Evolutionary conservation across 805 yeast genomes (phyloP).

Genomic region (Komagataella mondaviorum): DNA sequence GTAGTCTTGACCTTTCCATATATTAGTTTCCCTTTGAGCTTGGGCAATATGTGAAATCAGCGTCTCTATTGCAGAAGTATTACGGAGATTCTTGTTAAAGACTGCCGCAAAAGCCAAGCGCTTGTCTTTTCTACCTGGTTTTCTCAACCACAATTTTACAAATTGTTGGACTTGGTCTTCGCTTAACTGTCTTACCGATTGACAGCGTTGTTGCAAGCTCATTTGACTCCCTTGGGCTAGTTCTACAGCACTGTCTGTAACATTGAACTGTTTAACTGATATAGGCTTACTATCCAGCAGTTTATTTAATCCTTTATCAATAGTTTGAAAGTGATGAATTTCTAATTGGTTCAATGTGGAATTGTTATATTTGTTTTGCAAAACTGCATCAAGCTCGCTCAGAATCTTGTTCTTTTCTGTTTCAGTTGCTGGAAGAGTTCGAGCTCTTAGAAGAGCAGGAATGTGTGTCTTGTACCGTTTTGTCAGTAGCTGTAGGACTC

Average conservation of each 20-base stretch:
- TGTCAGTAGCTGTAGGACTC: neutral
- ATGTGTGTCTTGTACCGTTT: neutral
- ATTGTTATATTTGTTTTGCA: neutral
- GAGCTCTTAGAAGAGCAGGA: neutral
- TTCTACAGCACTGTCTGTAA: neutral
- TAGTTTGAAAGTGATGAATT: neutral
- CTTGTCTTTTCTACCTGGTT: conserved; percentile 3
- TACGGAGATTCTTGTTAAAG: conserved; percentile 6
- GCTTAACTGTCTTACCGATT: neutral
- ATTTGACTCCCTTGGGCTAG: neutral
- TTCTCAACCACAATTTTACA: conserved; percentile 3
- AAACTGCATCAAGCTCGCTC: neutral
- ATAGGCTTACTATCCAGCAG: neutral
- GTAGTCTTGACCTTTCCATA: conserved; percentile 2
- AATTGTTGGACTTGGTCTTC: conserved; percentile 5
- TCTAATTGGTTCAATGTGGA: neutral
- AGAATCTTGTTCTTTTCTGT: neutral
- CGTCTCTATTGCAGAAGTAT: neutral
- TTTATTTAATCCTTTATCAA: neutral
- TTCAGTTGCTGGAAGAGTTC: neutral
- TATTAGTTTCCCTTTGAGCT: neutral
- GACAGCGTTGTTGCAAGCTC: neutral
- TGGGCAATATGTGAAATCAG: neutral
- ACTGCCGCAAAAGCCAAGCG: conserved; percentile 7
- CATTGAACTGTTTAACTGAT: neutral